Conservation (phyloP, 2,329 filamentous ascomycete genomes). For the Elsinoe fawcettii region DNA sequence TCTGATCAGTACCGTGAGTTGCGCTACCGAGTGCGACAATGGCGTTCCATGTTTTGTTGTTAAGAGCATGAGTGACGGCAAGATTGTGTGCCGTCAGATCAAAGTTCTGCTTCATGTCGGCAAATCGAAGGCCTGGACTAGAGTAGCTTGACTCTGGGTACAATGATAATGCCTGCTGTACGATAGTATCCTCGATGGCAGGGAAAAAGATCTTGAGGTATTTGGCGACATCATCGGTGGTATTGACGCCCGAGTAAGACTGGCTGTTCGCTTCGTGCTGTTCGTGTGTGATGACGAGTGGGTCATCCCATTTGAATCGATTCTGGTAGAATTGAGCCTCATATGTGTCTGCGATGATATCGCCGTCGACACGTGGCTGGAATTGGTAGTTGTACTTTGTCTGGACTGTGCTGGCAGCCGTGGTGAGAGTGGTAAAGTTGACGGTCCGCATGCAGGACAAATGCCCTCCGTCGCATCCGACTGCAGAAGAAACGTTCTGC, state of each 20-base stretch:
- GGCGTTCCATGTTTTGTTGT: slow-evolving; percentile 34
- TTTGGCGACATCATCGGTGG: slow-evolving; percentile 27
- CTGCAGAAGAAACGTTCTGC: slow-evolving; percentile 29
- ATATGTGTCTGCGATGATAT: slow-evolving; percentile 32
- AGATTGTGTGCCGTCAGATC: slow-evolving; percentile 31
- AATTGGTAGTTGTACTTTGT: slow-evolving; percentile 29
- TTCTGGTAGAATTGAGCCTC: slow-evolving; percentile 33
- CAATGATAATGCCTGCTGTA: slow-evolving; percentile 26
- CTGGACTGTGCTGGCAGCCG: slow-evolving; percentile 24
- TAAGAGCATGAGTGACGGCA: slow-evolving; percentile 29
- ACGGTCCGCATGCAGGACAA: slow-evolving; percentile 28
- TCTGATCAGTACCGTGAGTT: slow-evolving; percentile 33
- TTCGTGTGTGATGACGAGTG: slow-evolving; percentile 32
- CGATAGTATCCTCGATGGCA: slow-evolving; percentile 28
- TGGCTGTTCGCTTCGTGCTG: slow-evolving; percentile 30
- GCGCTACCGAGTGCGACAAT: slow-evolving; percentile 27
- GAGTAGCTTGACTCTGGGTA: slow-evolving; percentile 31
- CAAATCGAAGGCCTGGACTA: slow-evolving; percentile 30
- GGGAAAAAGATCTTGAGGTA: slow-evolving; percentile 31
- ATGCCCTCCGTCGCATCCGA: slow-evolving; percentile 27
- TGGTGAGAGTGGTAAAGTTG: slow-evolving; percentile 27
- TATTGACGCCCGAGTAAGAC: slow-evolving; percentile 28
- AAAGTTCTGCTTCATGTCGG: slow-evolving; percentile 33
- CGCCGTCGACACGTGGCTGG: slow-evolving; percentile 33
- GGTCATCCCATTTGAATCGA: slow-evolving; percentile 32